A percentile compares a stretch with the other conserved stretches of the same genome.
phyloP scores from a whole-genome alignment of 345 rosid species.

The Draba incana region DNA sequence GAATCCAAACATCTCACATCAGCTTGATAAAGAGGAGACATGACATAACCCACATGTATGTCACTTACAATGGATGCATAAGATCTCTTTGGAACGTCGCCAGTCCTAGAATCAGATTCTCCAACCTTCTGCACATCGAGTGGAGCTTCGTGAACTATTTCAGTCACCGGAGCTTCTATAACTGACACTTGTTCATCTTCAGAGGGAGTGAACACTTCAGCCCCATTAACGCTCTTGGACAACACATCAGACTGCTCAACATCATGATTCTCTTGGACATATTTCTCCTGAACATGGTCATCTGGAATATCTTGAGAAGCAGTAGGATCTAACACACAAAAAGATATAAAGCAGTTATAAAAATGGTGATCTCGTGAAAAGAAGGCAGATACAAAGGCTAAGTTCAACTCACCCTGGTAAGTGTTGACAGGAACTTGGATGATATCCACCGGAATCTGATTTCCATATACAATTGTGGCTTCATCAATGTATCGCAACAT shows the following conservation, averaged over 20 bases:
- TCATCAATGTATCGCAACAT: constrained; percentile 74
- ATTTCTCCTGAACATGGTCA: constrained; percentile 38
- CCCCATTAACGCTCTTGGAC: constrained; percentile 45
- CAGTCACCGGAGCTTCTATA: constrained; percentile 48
- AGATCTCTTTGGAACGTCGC: constrained; percentile 81
- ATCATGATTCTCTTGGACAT: constrained; percentile 47
- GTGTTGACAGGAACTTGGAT: constrained; percentile 42
- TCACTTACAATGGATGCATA: constrained; percentile 88
- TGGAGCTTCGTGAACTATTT: constrained; percentile 65
- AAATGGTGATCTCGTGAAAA: neutral
- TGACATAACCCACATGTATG: constrained; percentile 6
- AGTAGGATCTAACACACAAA: constrained; percentile 37
- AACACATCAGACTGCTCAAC: constrained; percentile 44
- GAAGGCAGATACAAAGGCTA: neutral
- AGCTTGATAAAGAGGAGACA: constrained; percentile 12
- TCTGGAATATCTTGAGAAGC: constrained; percentile 28
- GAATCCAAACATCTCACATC: constrained; percentile 3
- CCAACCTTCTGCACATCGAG: constrained; percentile 46
- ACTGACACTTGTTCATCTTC: constrained; percentile 49
- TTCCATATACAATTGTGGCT: constrained; percentile 21
- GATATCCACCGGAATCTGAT: constrained; percentile 33
- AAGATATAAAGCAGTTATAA: constrained; percentile 10
- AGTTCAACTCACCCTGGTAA: constrained; percentile 46
- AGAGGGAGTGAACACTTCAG: constrained; percentile 45
- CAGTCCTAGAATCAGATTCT: constrained; percentile 57